Evolutionary conservation across 768 basidiomycete genomes (phyloP), one percentile per base, ranked within the genome.

Genomic region (Kwoniella europaea): DNA sequence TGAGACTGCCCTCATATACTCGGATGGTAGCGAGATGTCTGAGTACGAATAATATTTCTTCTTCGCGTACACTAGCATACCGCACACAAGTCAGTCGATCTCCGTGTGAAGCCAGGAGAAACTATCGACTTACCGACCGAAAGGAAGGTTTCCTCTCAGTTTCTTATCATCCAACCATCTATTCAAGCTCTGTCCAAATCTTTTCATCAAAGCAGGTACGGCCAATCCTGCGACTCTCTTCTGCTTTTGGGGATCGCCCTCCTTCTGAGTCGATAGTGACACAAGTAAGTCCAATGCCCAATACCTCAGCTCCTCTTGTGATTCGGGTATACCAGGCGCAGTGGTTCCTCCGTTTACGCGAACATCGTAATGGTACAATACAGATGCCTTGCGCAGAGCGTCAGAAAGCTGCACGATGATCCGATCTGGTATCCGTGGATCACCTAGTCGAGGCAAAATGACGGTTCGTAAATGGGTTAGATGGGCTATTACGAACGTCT

Each of bases 11-110:
- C 74, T 86, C 57, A 85, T 82, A 0, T 1, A 70, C 57, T 10
- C 43, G 86, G 22, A 94, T 84, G 44, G 88, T 87, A 13, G 89
- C 85, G n/a, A 98, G 85, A 71, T 92, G 92, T 53, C 88, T 88
- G 13, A 98, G 84, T 29, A 94, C 88, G 78, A 94, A 96, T 1
- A 95, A 81, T 15, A 98, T 79, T 76, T 98, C 96, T 75, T 96
- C 93, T 82, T 98, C 94, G 27, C 93, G 88, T 0, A 89, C 88
- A 65, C 94, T 94, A 68, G n/a, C 41, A 43, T 42, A 1, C 18
- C n/a, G 1, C 16, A 63, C 9, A 20, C n/a, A 41, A 24, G 16
- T 67, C 58, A 67, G 53, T 43, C 6, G 2, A 20, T 27, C 27
- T 1, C 46, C 60, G 15, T 42, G 2, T 4, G 20, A 18, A 13